Percentiles rank a stretch among this genome's conserved stretches.
Evolutionary conservation across 352 stramenopile species (phyloP).

Genomic region (Phytophthora capsici): DNA sequence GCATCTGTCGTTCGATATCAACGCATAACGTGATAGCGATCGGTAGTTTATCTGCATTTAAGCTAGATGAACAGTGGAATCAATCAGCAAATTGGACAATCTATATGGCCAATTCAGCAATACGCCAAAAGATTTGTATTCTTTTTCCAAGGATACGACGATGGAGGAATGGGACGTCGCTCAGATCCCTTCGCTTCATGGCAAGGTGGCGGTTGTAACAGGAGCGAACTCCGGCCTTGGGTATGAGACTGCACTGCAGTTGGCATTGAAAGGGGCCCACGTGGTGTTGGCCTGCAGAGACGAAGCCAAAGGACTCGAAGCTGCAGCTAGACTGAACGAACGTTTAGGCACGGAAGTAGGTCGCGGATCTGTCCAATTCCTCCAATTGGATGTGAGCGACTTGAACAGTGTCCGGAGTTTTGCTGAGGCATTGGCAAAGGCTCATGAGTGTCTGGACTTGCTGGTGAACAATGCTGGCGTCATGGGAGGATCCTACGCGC

Average conservation of each 20-base stretch:
- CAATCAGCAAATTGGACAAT: too few relatives aligned
- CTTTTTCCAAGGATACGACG: too few relatives aligned
- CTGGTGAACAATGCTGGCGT: slow-evolving; percentile 79
- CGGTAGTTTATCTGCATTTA: not conserved
- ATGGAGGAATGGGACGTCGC: slow-evolving; percentile 19
- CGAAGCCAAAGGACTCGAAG: slow-evolving; percentile 21
- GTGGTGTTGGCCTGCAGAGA: slow-evolving; percentile 45
- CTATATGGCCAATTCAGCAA: too few relatives aligned
- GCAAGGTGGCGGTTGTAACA: slow-evolving; percentile 47
- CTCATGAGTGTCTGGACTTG: slow-evolving; percentile 46
- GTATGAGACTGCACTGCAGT: slow-evolving; percentile 32
- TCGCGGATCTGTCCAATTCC: slow-evolving; percentile 44
- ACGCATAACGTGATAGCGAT: not conserved
- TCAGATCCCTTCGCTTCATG: slow-evolving; percentile 31
- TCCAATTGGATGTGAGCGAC: slow-evolving; percentile 50
- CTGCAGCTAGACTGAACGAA: slow-evolving; percentile 30
- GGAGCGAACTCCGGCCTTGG: slow-evolving; percentile 47
- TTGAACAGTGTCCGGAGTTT: slow-evolving; percentile 49
- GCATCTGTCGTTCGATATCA: slow-evolving; percentile 27
- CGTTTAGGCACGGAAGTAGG: not conserved
- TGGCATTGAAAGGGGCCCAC: slow-evolving; percentile 36
- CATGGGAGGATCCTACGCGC: slow-evolving; percentile 42
- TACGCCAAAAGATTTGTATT: too few relatives aligned
- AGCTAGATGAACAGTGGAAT: too few relatives aligned
- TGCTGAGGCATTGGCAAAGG: slow-evolving; percentile 27